Evolutionary conservation across 345 rosid genomes (phyloP), one percentile per base, ranked within the genome.

Genomic region (Boechera stricta): DNA sequence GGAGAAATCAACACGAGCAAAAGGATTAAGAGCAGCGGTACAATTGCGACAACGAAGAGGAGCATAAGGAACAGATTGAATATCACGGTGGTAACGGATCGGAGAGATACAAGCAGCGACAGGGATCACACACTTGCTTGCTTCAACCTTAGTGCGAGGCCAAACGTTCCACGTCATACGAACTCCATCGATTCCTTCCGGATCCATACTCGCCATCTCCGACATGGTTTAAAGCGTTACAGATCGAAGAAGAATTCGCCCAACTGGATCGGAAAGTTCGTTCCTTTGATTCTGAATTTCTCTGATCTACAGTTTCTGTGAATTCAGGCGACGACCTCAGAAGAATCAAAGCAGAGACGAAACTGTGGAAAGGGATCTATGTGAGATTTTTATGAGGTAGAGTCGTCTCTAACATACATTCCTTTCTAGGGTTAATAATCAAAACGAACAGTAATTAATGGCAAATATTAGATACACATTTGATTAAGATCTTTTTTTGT

Each of bases 161-260:
- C 99, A 96, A 5, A 82, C 87, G 84, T 96, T 96, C 99, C 99
- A 96, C 35, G 93, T 77, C 99, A 96, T 96, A 4, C 99, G 90
- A 21, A 96, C 92, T 39, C 91, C 93, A 75, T 96, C 96, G 64
- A 96, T 84, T 38, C 99, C 97, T 64, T 96, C 99, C 5, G 91
- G 93, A 87, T 93, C 99, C 61, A 82, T 69, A 84, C 18, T 82
- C 58, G 95, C 92, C 90, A 95, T 88, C 84, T 89, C 99, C 67
- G 99, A 87, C 97, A 88, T 86, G 74, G 33, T 73, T 53, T 5
- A 6, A 69, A 33, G 72, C 24, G 52, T 53, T 1, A 16, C 28
- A n/a, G 80, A 71, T 71, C 80, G 38, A 28, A 5, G 53, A 38
- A 11, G 26, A 58, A 66, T 56, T 56, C 33, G 8, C 28, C 59